phyloP scores from a whole-genome alignment of 805 yeast genomes.

The Wickerhamiella brachini region DNA sequence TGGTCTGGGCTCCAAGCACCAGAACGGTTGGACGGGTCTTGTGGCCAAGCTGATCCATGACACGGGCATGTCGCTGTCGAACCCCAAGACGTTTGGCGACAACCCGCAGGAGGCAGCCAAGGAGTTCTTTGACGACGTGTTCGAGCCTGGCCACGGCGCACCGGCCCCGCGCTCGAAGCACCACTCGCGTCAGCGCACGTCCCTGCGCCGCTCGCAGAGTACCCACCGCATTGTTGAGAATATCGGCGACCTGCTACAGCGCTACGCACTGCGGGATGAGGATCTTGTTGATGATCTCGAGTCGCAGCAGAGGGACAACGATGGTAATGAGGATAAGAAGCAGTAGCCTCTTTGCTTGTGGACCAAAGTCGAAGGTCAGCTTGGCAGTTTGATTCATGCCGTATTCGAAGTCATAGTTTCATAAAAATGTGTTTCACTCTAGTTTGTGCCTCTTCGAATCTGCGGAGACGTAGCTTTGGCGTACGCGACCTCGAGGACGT shows the following conservation, averaged over 20 bases:
- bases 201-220: slow-evolving; percentile 4
- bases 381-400: too few relatives aligned
- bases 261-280: slow-evolving; percentile 14
- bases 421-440: too few relatives aligned
- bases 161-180: slow-evolving; percentile 11
- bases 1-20: slow-evolving; percentile 88
- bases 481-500: too few relatives aligned
- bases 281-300: slow-evolving; percentile 12
- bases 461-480: too few relatives aligned
- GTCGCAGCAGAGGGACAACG: background rate
- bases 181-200: slow-evolving; percentile 14
- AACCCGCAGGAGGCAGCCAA: slow-evolving; percentile 24
- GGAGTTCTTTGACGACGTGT: slow-evolving; percentile 25
- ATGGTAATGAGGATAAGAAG: too few relatives aligned
- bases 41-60: slow-evolving; percentile 84
- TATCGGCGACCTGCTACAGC: slow-evolving; percentile 14
- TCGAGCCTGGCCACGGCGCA: slow-evolving; percentile 8
- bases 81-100: slow-evolving; percentile 18
- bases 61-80: slow-evolving; percentile 56
- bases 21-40: slow-evolving; percentile 92
- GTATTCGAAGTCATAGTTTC: too few relatives aligned
- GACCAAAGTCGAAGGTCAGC: too few relatives aligned
- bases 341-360: too few relatives aligned
- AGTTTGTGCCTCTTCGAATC: too few relatives aligned
- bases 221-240: slow-evolving; percentile 14